Base-by-base conservation (phyloP, 2,329 filamentous ascomycete species). In the Cryphonectria carpinicola region DNA sequence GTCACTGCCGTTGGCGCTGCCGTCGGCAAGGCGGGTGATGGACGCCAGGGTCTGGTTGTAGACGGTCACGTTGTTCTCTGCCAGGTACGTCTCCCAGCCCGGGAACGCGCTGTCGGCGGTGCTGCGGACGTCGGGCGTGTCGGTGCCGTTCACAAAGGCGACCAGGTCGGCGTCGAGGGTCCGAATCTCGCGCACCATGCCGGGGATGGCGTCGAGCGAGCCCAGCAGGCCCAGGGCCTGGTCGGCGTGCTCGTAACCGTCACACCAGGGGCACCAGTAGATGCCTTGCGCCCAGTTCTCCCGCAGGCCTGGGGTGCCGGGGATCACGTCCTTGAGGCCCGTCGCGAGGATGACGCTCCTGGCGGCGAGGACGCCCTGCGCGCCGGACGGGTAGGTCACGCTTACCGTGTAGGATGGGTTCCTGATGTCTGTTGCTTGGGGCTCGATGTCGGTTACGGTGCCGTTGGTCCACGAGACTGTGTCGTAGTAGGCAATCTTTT, bases 241-340 rank as follows among this genome's bases (percentile, higher is more conserved):
- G 75, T 89, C 87, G 0, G 84, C 85, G 76, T 90, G 87, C 78
- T 90, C 88, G 73, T 86, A 82, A 17, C 88, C 88, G 75, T 90
- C 88, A 73, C 88, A 90, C 88, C 88, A 90, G 0, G 88, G 87
- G 68, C 88, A 90, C 87, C 88, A 90, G 79, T 80, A 90, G 66
- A 90, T 84, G 7, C 88, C 89, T 71, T 86, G 82, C 65, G 87
- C 88, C 84, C 86, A 90, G 74, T 84, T 85, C 68, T 88, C 85
- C 10, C 73, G 43, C 0, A 90, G 68, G 0, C 89, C 88, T 0
- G 88, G 87, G 0, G 87, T 89, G 0, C 70, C 32, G 0, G 89
- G 87, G 2, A 90, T 78, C 35, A 87, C 76, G 74, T 90, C 88
- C 8, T 78, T 79, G 28, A 90, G 77, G 6, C 88, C 89, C 0